Evolutionary conservation across 2,329 filamentous ascomycete genomes (phyloP).

Genomic region (Leptographium galeiforme): DNA sequence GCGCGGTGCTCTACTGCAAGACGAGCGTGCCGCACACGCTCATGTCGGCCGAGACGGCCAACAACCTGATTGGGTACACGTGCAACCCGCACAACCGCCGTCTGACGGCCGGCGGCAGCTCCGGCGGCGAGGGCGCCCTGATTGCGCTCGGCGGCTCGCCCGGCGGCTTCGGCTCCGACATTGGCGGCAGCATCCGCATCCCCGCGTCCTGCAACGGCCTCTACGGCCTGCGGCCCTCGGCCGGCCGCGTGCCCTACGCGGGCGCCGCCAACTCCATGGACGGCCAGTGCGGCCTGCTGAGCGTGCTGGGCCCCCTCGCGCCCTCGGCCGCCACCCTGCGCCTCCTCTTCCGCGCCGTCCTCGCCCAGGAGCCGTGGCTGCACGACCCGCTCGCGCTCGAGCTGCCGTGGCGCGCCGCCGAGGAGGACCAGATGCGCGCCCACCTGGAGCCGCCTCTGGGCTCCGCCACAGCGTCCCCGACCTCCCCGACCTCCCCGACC

Average conservation of each 20-base stretch:
- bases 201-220: constrained; percentile 19
- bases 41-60: constrained; percentile 17
- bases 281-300: constrained; percentile 46
- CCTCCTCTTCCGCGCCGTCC: constrained; percentile 37
- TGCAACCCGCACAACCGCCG: constrained; percentile 21
- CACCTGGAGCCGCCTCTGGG: neutral
- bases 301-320: constrained; percentile 45
- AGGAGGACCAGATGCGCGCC: neutral
- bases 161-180: constrained; percentile 23
- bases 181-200: constrained; percentile 15
- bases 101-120: constrained; percentile 21
- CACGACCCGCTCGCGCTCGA: constrained; percentile 52
- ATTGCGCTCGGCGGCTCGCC: constrained; percentile 19
- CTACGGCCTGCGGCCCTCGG: constrained; percentile 17
- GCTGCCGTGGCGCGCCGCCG: constrained; percentile 41
- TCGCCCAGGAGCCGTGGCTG: constrained; percentile 49
- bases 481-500: too few species aligned
- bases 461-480: too few species aligned
- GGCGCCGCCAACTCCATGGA: constrained; percentile 16
- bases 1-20: constrained; percentile 18
- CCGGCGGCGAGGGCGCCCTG: constrained; percentile 24
- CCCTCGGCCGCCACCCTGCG: constrained; percentile 39
- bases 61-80: constrained; percentile 22
- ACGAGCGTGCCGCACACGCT: constrained; percentile 17
- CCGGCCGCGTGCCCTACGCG: constrained; percentile 14